Conservation (phyloP, 2,329 filamentous ascomycete genomes). For the Hypomyces perniciosus region DNA sequence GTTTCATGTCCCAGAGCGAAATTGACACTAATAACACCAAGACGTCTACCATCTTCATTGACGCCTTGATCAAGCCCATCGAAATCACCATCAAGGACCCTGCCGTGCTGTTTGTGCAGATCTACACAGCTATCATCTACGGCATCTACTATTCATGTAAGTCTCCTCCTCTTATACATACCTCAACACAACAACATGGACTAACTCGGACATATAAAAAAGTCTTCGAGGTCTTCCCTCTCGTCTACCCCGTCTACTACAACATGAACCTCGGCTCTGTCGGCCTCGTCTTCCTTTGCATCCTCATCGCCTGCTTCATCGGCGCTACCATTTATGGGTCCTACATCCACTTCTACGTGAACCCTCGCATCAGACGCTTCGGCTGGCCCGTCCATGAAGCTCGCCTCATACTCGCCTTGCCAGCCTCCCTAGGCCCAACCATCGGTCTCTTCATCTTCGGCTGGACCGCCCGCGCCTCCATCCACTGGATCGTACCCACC, state of each 20-base stretch:
- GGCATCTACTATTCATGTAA: conserved; percentile 53
- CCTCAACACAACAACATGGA: not conserved
- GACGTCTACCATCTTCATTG: conserved; percentile 39
- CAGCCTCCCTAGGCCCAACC: conserved; percentile 46
- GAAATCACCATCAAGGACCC: conserved; percentile 57
- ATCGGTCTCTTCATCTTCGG: conserved; percentile 57
- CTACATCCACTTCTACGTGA: conserved; percentile 48
- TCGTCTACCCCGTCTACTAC: conserved; percentile 56
- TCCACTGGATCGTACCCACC: conserved; percentile 51
- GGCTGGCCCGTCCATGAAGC: conserved; percentile 48
- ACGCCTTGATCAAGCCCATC: conserved; percentile 56
- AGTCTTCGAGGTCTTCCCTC: conserved; percentile 60
- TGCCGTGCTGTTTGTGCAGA: conserved; percentile 54
- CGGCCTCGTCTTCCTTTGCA: conserved; percentile 55
- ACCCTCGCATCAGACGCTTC: conserved; percentile 41
- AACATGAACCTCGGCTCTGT: conserved; percentile 52
- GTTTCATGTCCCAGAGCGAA: conserved; percentile 57
- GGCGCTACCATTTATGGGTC: conserved; percentile 42
- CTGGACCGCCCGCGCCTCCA: conserved; percentile 46
- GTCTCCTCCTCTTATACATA: conserved; percentile 18
- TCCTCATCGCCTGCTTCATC: conserved; percentile 51
- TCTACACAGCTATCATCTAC: conserved; percentile 58
- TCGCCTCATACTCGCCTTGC: conserved; percentile 50
- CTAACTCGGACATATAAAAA: conserved; percentile 8
- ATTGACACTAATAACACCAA: conserved; percentile 54